These are phyloP conservation scores for Chimonanthus salicifolius DNA, from an alignment of 164 flowering plant species.

Conservation along the genomic window DNA sequence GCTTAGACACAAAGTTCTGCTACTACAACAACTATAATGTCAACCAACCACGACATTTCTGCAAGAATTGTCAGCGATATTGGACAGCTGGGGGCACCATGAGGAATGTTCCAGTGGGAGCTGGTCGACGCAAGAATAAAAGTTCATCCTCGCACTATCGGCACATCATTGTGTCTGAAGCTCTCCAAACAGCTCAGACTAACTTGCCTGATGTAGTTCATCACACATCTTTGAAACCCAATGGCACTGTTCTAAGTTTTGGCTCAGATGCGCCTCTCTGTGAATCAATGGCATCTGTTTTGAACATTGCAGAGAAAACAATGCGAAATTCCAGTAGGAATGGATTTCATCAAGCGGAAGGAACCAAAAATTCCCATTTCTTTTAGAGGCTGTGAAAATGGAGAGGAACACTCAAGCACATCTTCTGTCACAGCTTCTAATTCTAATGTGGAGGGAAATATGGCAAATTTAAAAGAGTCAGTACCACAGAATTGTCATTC, in stretches of 20 bases:
- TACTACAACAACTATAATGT: slow-evolving; percentile 65
- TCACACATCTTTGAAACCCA: slow-evolving; percentile 28
- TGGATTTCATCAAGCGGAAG: slow-evolving; percentile 30
- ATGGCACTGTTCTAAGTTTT: slow-evolving; percentile 51
- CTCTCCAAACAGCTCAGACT: slow-evolving; percentile 38
- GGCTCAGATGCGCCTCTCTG: slow-evolving; percentile 46
- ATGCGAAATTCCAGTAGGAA: slow-evolving; percentile 24
- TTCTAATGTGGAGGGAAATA: slow-evolving; percentile 28
- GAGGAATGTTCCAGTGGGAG: slow-evolving; percentile 6
- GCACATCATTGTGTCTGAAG: slow-evolving; percentile 53
- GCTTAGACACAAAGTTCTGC: slow-evolving; percentile 37
- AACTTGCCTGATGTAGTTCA: slow-evolving; percentile 32
- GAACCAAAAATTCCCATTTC: slow-evolving; percentile 25
- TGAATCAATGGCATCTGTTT: slow-evolving; percentile 52
- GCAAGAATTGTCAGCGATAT: no score
- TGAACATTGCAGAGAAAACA: slow-evolving; percentile 38
- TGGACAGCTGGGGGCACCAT: no score
- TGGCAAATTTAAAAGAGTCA: slow-evolving; percentile 20
- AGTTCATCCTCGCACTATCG: slow-evolving; percentile 48
- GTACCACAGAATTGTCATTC: slow-evolving; percentile 27
- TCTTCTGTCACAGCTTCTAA: slow-evolving; percentile 35
- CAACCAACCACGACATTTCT: slow-evolving; percentile 55
- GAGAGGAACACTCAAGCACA: slow-evolving; percentile 44
- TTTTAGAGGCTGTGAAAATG: slow-evolving; percentile 28
- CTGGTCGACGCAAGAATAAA: slow-evolving; percentile 84